Conservation (phyloP, 2,329 filamentous ascomycete species). For the Didymella lethalis region DNA sequence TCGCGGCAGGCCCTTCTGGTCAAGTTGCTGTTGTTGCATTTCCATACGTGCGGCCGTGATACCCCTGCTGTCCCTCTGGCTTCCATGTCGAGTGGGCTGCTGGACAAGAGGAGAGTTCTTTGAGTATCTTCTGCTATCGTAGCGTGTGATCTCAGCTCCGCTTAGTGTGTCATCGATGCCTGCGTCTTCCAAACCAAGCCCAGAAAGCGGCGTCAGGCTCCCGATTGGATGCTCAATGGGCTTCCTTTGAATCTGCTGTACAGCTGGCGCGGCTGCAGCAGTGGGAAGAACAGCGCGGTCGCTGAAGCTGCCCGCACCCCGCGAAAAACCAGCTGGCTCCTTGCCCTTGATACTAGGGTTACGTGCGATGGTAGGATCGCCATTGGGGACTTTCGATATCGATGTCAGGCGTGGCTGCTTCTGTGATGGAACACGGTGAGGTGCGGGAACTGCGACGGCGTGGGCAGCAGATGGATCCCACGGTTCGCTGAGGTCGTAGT, state of each 20-base stretch:
- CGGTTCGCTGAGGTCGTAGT: slow-evolving; percentile 45
- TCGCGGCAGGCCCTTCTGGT: slow-evolving; percentile 45
- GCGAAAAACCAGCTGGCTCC: slow-evolving; percentile 39
- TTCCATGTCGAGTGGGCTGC: slow-evolving; percentile 28
- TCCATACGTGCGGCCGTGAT: slow-evolving; percentile 48
- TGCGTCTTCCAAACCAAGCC: slow-evolving; percentile 46
- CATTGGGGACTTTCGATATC: slow-evolving; percentile 27
- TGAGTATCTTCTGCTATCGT: slow-evolving; percentile 43
- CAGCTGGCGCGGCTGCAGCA: slow-evolving; percentile 21
- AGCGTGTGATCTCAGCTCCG: slow-evolving; percentile 43
- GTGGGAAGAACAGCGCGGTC: slow-evolving; percentile 33
- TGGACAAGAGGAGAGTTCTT: slow-evolving; percentile 33
- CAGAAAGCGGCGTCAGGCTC: slow-evolving; percentile 30
- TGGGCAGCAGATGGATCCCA: slow-evolving; percentile 45
- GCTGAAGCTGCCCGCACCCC: slow-evolving; percentile 43
- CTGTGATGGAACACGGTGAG: slow-evolving; percentile 32
- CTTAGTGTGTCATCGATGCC: slow-evolving; percentile 41
- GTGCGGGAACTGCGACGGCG: slow-evolving; percentile 28
- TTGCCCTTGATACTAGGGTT: slow-evolving; percentile 43
- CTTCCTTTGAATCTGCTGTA: slow-evolving; percentile 36
- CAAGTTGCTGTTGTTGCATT: slow-evolving; percentile 51
- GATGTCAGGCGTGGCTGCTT: slow-evolving; percentile 33
- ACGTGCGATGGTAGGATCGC: slow-evolving; percentile 30
- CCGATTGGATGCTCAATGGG: slow-evolving; percentile 24
- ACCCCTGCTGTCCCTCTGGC: slow-evolving; percentile 44